Base-by-base conservation (phyloP, 257 asterid species). In the Voacanga thouarsii region DNA sequence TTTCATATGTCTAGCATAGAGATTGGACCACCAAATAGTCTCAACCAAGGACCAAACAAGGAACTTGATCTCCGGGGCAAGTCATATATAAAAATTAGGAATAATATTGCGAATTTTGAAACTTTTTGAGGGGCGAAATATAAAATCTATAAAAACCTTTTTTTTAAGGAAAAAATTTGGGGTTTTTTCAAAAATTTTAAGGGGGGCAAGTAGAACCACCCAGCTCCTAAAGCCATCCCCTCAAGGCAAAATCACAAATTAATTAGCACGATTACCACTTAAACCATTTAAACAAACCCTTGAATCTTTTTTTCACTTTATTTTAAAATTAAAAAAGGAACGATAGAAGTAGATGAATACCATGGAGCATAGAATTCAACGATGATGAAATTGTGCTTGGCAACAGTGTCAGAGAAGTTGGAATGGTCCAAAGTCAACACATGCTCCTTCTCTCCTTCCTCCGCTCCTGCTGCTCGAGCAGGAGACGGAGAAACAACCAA, bases 341-440 rank as follows among this genome's bases (percentile, higher is more conserved):
- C 30, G 10, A 18, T 19, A 71, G 2, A 71, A 28, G 4, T 71
- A 72, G 60, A 51, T 63, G 33, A 10, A 39, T 88, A 91, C 97
- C 97, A 91, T 30, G 95, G 95, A 68, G 97, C 95, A 80, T 91
- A 91, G 87, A 91, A 91, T 68, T 91, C 93, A n/a, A 87, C 95
- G 76, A 91, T 93, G 88, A 91, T 84, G 84, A 91, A 91, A 61
- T 77, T 64, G 86, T 84, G 88, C 67, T 87, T 88, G 47, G 88
- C 74, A 11, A 92, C 84, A 18, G 78, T 68, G 8, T 86, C 88
- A 14, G 90, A 51, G 91, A 92, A 88, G 78, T 92, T 92, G 73
- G 92, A 75, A 70, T 82, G 88, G 83, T 90, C 97, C 87, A 92
- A 74, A 81, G 92, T 88, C 83, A 89, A 64, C 65, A 92, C 97